Percentiles rank a stretch among this genome's conserved stretches.
Evolutionary conservation across 495 filamentous ascomycete species (phyloP).

Genomic region (Aspergillus sclerotioniger): DNA sequence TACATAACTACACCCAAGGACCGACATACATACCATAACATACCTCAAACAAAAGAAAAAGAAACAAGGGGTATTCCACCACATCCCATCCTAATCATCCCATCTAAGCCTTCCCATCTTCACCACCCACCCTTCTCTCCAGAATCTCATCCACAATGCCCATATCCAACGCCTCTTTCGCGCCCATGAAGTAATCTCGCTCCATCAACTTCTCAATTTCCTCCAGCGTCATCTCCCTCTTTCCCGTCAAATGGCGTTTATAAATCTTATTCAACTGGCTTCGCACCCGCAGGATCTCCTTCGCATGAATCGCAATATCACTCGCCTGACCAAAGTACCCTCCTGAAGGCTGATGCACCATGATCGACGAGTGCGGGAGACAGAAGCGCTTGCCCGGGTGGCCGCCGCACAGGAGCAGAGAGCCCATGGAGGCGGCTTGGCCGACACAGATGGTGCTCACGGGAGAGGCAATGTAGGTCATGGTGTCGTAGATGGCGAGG

Average conservation of each 20-base stretch:
- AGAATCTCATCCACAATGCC: constrained; percentile 92
- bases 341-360: constrained; percentile 94
- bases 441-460: constrained; percentile 94
- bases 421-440: constrained; percentile 93
- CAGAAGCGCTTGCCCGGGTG: constrained; percentile 81
- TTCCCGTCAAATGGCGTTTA: constrained; percentile 71
- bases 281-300: constrained; percentile 87
- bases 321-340: constrained; percentile 86
- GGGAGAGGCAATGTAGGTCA: constrained; percentile 91
- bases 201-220: constrained; percentile 95
- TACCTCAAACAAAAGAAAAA: neutral
- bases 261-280: constrained; percentile 89
- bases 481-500: constrained; percentile 97
- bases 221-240: constrained; percentile 64
- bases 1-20: neutral
- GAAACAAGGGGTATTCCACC: neutral
- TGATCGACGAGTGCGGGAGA: constrained; percentile 87
- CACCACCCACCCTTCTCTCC: constrained; percentile 44
- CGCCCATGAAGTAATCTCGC: constrained; percentile 89
- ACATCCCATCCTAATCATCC: constrained; percentile 1
- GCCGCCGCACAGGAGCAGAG: constrained; percentile 81
- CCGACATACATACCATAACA: neutral
- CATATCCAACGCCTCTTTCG: constrained; percentile 80
- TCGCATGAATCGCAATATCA: constrained; percentile 96
- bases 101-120: neutral